Conservation (phyloP, 2,329 filamentous ascomycete genomes). For the Sclerotinia nivalis region DNA sequence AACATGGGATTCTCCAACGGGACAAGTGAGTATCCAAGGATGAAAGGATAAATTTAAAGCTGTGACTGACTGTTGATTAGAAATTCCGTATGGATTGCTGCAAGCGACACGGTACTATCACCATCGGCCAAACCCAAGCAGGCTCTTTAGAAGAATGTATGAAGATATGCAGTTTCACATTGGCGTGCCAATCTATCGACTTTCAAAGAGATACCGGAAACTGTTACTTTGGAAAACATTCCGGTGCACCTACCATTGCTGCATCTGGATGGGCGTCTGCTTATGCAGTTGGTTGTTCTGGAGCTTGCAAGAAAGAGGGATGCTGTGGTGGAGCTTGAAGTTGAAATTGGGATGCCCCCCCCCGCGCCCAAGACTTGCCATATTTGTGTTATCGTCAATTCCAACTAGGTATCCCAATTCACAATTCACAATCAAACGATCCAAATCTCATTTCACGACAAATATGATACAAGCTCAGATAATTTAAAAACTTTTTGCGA, state of each 20-base stretch:
- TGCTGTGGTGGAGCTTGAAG: neutral
- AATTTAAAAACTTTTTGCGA: neutral
- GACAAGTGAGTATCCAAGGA: neutral
- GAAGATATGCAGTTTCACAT: neutral
- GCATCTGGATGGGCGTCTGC: conserved; percentile 21
- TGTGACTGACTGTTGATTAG: neutral
- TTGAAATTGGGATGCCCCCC: neutral
- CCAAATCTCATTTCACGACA: no score
- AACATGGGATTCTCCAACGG: conserved; percentile 13
- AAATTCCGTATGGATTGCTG: conserved; percentile 10
- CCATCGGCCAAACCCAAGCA: neutral
- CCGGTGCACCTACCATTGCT: neutral
- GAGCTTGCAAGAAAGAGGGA: conserved; percentile 15
- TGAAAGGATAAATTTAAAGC: neutral
- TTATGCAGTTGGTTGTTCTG: conserved; percentile 12
- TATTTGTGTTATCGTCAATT: neutral
- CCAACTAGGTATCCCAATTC: no score
- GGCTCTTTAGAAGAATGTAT: conserved; percentile 15
- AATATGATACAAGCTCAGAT: neutral
- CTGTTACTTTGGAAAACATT: conserved; percentile 14
- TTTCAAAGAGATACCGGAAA: neutral
- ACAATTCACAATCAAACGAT: no score
- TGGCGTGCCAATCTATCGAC: conserved; percentile 10
- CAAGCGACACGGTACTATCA: conserved; percentile 2
- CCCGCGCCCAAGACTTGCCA: no score